Conservation (phyloP, 768 basidiomycete genomes). For the Tulasnella sp. region DNA sequence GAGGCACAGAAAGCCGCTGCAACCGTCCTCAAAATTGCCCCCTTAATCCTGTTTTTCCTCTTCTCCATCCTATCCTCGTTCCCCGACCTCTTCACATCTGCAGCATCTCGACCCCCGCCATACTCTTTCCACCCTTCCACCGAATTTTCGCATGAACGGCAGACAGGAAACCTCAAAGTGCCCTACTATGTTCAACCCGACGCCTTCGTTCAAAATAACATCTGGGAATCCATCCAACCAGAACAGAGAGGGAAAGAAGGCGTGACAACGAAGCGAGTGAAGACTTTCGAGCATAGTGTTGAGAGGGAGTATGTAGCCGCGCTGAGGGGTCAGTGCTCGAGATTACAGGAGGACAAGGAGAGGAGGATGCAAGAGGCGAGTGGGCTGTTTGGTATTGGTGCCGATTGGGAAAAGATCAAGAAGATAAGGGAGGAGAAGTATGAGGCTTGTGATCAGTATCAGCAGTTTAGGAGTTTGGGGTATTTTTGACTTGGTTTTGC, state of each 20-base stretch:
- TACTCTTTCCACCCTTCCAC: slow-evolving; percentile 56
- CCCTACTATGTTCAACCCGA: slow-evolving; percentile 73
- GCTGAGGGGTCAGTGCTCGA: slow-evolving; percentile 60
- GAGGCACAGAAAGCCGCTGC: slow-evolving; percentile 29
- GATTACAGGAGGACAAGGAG: slow-evolving; percentile 53
- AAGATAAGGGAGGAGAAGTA: slow-evolving; percentile 51
- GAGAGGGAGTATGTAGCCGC: slow-evolving; percentile 65
- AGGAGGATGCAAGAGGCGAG: slow-evolving; percentile 62
- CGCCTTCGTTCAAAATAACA: slow-evolving; percentile 70
- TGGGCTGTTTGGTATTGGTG: slow-evolving; percentile 84
- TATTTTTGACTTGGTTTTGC: background rate
- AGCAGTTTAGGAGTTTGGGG: background rate
- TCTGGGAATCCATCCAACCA: slow-evolving; percentile 35
- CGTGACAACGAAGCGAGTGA: slow-evolving; percentile 29
- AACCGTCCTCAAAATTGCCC: slow-evolving; percentile 64
- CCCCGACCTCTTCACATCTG: slow-evolving; percentile 34
- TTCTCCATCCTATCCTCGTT: slow-evolving; percentile 77
- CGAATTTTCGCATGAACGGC: slow-evolving; percentile 57
- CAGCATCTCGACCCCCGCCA: slow-evolving; percentile 54
- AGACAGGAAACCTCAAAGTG: slow-evolving; percentile 58
- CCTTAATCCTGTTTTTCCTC: slow-evolving; percentile 69
- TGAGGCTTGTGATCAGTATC: slow-evolving; percentile 5
- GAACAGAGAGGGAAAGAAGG: slow-evolving; percentile 22
- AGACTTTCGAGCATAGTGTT: slow-evolving; percentile 63
- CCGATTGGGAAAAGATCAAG: slow-evolving; percentile 83